These are phyloP conservation scores for Styphnolobium japonicum DNA, from an alignment of 306 rosid genomes.

Conservation along the genomic window DNA sequence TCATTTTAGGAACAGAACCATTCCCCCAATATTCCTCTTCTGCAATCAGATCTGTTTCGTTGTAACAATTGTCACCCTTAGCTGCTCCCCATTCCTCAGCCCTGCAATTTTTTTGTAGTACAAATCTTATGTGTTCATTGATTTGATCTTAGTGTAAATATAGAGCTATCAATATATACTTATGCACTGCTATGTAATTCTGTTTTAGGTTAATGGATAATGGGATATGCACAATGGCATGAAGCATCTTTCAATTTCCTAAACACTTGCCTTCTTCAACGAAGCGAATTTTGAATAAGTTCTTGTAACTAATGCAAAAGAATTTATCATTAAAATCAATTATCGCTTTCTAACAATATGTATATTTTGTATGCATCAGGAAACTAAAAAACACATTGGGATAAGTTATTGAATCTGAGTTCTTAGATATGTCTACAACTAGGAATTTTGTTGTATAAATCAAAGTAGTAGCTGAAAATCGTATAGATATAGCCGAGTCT, in stretches of 20 bases:
- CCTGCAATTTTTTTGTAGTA: slow-evolving; percentile 32
- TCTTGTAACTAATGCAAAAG: too few species aligned
- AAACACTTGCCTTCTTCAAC: too few species aligned
- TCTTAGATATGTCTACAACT: not conserved
- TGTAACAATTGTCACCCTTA: slow-evolving; percentile 59
- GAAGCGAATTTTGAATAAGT: too few species aligned
- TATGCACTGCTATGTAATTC: not conserved
- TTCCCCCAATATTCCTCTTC: slow-evolving; percentile 62
- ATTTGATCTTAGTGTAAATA: not conserved
- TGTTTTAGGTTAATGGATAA: not conserved
- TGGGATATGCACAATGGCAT: not conserved
- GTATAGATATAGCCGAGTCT: too few species aligned
- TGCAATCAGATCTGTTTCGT: slow-evolving; percentile 46
- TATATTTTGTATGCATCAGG: too few species aligned
- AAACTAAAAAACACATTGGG: too few species aligned
- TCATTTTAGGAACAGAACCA: slow-evolving; percentile 60
- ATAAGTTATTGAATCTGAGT: not conserved
- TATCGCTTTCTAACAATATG: too few species aligned
- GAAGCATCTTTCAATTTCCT: too few species aligned
- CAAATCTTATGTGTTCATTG: not conserved
- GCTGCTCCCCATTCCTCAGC: slow-evolving; percentile 74
- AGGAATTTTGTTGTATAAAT: not conserved
- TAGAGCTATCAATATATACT: not conserved
- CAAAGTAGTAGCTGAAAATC: not conserved
- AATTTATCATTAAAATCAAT: too few species aligned